Base-by-base conservation (phyloP, 345 rosid species). In the Lumnitzera racemosa region DNA sequence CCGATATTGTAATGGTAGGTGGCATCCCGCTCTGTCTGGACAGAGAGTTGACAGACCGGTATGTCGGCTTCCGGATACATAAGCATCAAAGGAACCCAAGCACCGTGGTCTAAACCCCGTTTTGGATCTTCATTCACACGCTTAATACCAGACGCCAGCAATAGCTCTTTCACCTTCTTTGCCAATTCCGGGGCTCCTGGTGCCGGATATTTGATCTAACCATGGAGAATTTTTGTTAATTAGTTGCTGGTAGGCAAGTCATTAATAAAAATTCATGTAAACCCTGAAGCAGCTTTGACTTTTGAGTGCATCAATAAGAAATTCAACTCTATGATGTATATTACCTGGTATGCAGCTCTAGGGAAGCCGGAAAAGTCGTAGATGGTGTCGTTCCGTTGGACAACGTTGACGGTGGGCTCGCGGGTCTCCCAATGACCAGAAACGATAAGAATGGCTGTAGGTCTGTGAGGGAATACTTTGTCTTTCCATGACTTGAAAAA, bases 71-170 rank as follows among this genome's bases (percentile, higher is more conserved):
- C 96, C 0, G 99, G 99, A 56, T 86, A 94, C 99, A 94, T 94
- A 58, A 94, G 76, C 92, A 88, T 84, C 15, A 94, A 63, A 5
- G 96, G 97, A 63, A 86, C 85, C 99, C 99, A 94, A n/a, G 97
- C 92, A 9, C 99, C 99, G 58, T 94, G 99, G 71, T 94, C 99
- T 48, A 94, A 79, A 47, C 99, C 97, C 5, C 95, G 83, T 43
- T 75, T 66, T 41, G 52, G 74, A 56, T 90, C 97, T 72, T 78
- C 92, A 43, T 75, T 55, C 9, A 90, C 92, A 5, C 64, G 82
- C 29, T 73, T 61, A 70, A 86, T 68, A 13, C 88, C 90, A 31
- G 84, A 73, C 3, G n/a, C 70, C 58, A 67, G 55, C 3, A 94
- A 71, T 76, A 94, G 58, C 55, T 90, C 84, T 72, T 80, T 94